Conservation (phyloP, 2,329 filamentous ascomycete genomes). For the Calonectria ilicicola region DNA sequence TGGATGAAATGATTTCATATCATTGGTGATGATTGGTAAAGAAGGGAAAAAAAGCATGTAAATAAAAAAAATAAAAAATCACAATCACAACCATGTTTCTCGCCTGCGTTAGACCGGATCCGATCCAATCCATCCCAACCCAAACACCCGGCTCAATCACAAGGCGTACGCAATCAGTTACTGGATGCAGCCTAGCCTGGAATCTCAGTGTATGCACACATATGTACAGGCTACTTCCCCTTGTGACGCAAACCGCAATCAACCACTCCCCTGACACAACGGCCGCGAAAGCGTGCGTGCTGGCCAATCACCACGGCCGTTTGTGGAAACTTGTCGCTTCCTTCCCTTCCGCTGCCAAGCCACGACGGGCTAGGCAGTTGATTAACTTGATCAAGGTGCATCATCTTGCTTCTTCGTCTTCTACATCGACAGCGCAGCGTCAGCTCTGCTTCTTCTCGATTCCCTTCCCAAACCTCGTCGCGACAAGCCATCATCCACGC, state of each 20-base stretch:
- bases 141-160: too few species aligned
- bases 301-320: constrained; percentile 34
- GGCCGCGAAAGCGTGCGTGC: not conserved
- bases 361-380: constrained; percentile 12
- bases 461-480: not conserved
- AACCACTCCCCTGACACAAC: constrained; percentile 8
- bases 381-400: constrained; percentile 17
- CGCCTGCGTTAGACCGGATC: not conserved
- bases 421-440: not conserved
- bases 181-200: constrained; percentile 7
- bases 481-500: not conserved
- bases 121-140: too few species aligned
- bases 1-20: not conserved
- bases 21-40: not conserved
- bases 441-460: not conserved
- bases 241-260: constrained; percentile 1
- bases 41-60: not conserved
- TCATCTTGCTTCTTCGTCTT: not conserved
- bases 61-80: too few species aligned
- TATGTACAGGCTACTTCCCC: not conserved
- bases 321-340: constrained; percentile 39
- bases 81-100: not conserved
- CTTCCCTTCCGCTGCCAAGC: constrained; percentile 2
- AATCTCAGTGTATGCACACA: not conserved
- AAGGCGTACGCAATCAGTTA: constrained; percentile 6